Evolutionary conservation across 1,284 basidiomycete species (phyloP).

Genomic region (Moniliophthora roreri): DNA sequence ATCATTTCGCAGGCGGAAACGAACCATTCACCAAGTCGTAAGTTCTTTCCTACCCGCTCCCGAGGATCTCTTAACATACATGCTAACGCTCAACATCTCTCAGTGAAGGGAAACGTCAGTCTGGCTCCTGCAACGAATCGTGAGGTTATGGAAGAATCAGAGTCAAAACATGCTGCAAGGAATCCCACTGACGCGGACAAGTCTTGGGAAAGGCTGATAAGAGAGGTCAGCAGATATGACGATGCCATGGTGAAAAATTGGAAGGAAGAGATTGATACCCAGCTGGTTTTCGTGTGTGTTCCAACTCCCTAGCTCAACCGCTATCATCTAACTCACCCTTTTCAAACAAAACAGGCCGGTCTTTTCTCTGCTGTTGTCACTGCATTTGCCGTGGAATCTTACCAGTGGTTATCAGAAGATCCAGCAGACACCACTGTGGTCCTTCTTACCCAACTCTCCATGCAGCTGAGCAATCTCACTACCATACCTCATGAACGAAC

Average conservation of each 20-base stretch:
- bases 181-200: background rate
- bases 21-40: no score
- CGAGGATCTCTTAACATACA: no score
- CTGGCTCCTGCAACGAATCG: no score
- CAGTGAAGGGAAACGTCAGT: no score
- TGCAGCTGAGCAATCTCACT: background rate
- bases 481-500: background rate
- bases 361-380: constrained; percentile 23
- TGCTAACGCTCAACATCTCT: no score
- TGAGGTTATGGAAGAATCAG: no score
- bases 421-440: constrained; percentile 4
- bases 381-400: constrained; percentile 19
- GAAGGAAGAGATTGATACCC: constrained; percentile 13
- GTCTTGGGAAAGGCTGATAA: constrained; percentile 7
- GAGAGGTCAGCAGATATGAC: constrained; percentile 5
- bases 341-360: constrained; percentile 14
- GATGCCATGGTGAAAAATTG: constrained; percentile 1
- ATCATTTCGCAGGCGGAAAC: no score
- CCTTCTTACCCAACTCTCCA: constrained; percentile 14
- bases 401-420: constrained; percentile 14
- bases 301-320: no score
- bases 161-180: no score
- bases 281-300: constrained; percentile 5
- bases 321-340: background rate
- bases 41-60: no score